Conservation (phyloP, 306 rosid genomes). For the Vigna radiata region DNA sequence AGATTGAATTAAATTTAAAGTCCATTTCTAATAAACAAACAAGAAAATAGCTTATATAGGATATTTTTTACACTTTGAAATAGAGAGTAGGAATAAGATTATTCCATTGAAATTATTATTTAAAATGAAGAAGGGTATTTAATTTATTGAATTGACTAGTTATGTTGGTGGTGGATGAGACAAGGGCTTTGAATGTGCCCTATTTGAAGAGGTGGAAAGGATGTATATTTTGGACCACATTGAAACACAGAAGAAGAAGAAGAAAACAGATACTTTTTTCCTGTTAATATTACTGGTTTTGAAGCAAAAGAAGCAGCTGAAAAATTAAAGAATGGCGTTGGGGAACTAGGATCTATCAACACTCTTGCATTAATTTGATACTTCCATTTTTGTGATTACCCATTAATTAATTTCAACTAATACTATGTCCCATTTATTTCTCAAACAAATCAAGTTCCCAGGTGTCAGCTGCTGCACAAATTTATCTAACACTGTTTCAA, state of each 20-base stretch:
- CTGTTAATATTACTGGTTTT: neutral
- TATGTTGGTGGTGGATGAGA: conserved; percentile 44
- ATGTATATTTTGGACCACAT: conserved; percentile 45
- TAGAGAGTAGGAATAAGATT: neutral
- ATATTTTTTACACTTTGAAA: neutral
- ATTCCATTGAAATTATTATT: neutral
- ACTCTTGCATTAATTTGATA: conserved; percentile 36
- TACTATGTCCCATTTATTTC: conserved; percentile 12
- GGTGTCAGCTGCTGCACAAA: neutral
- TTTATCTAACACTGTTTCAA: neutral
- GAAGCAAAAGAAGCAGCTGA: conserved; percentile 34
- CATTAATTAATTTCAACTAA: conserved; percentile 22
- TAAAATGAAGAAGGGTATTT: neutral
- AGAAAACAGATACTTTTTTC: neutral
- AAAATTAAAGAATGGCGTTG: conserved; percentile 43
- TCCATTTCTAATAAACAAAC: too few species aligned
- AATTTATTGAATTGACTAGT: conserved; percentile 16
- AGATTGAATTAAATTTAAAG: too few species aligned
- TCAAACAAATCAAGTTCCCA: neutral
- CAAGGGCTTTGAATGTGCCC: conserved; percentile 36
- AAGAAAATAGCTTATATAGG: neutral
- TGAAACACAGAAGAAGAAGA: conserved; percentile 23
- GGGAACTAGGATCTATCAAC: conserved; percentile 34
- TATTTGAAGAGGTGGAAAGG: conserved; percentile 28
- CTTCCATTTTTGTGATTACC: conserved; percentile 15